Base-by-base conservation (phyloP, 2,329 filamentous ascomycete species). In the Chalara sp. region DNA sequence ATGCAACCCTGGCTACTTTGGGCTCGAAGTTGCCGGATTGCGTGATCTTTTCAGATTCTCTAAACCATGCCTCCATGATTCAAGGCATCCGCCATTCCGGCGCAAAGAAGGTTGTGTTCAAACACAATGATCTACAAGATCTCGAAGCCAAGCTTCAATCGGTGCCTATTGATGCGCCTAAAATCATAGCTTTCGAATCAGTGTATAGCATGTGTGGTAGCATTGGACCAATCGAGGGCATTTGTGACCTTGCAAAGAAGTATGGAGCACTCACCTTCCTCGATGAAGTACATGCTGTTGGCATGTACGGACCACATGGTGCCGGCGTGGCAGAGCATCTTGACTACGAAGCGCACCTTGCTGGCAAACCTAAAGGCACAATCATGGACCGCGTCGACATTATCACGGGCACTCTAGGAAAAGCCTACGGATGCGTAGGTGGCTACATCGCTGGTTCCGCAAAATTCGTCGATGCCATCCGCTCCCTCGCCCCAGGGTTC, bases 181-280 rank as follows among this genome's bases (percentile, higher is more conserved):
- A 99, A 76, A 96, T 99, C 59, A 99, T 99, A 58, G 93, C 93
- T 2, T 99, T 97, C 58, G 93, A 99, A 72, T 96, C 90, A 32
- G 93, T 99, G 4, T 99, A 99, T 74, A 96, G 90, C 75, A 99
- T 99, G 93, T 99, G 93, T 67, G 93, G 93, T 56, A 96, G 90
- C 12, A 89, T 99, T 66, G 93, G 90, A 0, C 93, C 93, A 1
- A 99, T 99, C 61, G 89, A 91, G 71, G 86, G 86, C 65, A 97
- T 99, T 56, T 97, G 92, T 68, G 90, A 99, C 67, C 75, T 99
- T 49, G 92, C 93, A 7, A 91, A 97, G 56, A 96, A 96, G 75
- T 99, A 99, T 67, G 93, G 93, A 53, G 93, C 93, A 39, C 84
- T 99, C 57, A 99, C 93, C 62, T 99, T 99, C 70, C 76, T 96